Conservation (phyloP, 1,139 yeast genomes). For the Wickerhamomyces sp. region DNA sequence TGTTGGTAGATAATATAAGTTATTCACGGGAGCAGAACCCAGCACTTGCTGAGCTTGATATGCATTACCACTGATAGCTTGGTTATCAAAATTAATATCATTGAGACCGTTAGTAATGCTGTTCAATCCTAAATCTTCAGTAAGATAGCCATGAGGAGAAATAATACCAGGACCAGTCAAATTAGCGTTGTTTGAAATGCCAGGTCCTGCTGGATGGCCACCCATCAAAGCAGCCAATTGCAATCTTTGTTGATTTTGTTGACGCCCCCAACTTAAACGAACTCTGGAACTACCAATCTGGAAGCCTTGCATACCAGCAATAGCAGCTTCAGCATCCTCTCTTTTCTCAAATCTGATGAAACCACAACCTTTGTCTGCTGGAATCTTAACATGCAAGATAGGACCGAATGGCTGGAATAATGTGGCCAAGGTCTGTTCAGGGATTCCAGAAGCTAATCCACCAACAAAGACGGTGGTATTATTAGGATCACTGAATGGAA, state of each 20-base stretch:
- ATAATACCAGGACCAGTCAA: conserved; percentile 1
- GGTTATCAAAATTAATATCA: neutral
- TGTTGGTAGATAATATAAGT: conserved; percentile 15
- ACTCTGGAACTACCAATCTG: conserved; percentile 65
- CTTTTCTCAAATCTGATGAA: conserved; percentile 61
- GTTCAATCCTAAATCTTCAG: neutral
- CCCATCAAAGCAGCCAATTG: conserved; percentile 16
- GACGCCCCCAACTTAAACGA: conserved; percentile 69
- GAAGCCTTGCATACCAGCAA: conserved; percentile 70
- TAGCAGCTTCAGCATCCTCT: conserved; percentile 69
- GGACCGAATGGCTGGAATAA: conserved; percentile 64
- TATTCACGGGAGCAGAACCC: conserved; percentile 10
- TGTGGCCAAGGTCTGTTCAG: conserved; percentile 55
- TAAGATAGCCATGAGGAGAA: neutral
- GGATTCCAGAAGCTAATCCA: conserved; percentile 55
- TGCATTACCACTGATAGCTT: neutral
- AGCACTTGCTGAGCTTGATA: conserved; percentile 1
- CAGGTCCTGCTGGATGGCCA: conserved; percentile 6
- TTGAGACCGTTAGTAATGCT: conserved; percentile 1
- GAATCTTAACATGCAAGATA: conserved; percentile 62
- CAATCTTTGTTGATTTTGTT: conserved; percentile 25
- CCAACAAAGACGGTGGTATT: conserved; percentile 76
- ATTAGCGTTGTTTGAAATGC: neutral
- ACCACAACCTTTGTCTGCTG: conserved; percentile 70
- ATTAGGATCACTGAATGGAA: conserved; percentile 48